phyloP scores from a whole-genome alignment of 306 rosid species.

The Castanea mollissima region DNA sequence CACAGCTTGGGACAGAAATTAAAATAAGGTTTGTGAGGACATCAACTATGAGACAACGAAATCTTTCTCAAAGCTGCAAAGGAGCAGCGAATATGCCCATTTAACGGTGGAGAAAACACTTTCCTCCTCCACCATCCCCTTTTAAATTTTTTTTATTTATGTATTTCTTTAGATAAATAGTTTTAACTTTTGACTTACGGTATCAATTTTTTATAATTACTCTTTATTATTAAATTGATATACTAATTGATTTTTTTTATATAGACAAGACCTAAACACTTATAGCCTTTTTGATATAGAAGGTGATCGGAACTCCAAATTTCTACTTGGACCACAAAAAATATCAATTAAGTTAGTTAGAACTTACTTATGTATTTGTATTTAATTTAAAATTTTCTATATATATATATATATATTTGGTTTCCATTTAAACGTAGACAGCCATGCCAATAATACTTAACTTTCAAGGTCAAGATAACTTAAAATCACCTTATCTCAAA shows the following conservation, averaged over 20 bases:
- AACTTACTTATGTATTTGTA: not conserved
- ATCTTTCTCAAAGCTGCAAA: constrained; percentile 38
- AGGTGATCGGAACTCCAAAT: fast-evolving
- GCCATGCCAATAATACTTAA: constrained; percentile 26
- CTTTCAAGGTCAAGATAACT: not conserved
- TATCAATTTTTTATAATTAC: fast-evolving
- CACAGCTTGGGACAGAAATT: constrained; percentile 31
- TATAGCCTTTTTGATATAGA: too few species aligned
- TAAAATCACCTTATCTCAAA: not conserved
- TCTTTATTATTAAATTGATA: too few species aligned
- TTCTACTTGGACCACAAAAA: too few species aligned
- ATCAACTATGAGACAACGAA: constrained; percentile 36
- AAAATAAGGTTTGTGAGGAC: not conserved
- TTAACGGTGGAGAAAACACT: constrained; percentile 49
- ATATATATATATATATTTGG: not conserved
- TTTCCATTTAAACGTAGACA: constrained; percentile 33
- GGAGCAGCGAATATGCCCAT: constrained; percentile 54
- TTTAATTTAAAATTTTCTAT: not conserved
- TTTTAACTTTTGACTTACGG: not conserved
- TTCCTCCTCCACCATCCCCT: constrained; percentile 62
- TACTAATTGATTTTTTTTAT: fast-evolving
- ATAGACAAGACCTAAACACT: fast-evolving
- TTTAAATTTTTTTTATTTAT: not conserved
- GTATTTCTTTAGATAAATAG: not conserved
- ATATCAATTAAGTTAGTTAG: too few species aligned